Conservation (phyloP, 306 rosid species). For the Trifolium subterraneum region DNA sequence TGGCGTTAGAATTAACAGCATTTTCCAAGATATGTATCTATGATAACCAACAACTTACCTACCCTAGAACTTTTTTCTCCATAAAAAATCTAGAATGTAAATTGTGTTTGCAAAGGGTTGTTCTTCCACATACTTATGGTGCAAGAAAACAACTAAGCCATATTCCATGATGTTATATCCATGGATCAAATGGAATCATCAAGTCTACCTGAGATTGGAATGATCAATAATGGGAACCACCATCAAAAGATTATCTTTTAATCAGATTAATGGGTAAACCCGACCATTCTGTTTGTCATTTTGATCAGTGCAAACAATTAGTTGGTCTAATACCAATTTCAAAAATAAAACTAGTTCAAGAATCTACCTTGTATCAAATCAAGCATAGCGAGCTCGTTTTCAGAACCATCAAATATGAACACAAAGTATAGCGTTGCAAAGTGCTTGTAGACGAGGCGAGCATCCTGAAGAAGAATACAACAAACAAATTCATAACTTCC, state of each 20-base stretch:
- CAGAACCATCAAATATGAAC: conserved; percentile 85
- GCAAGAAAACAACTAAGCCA: conserved; percentile 12
- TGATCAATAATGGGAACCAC: neutral
- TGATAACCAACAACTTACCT: neutral
- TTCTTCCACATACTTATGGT: neutral
- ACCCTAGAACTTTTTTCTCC: neutral
- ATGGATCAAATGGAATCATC: neutral
- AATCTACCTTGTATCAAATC: conserved; percentile 90
- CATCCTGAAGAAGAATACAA: conserved; percentile 64
- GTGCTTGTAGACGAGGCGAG: conserved; percentile 92
- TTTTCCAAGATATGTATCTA: neutral
- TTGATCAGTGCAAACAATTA: neutral
- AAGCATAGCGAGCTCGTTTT: conserved; percentile 97
- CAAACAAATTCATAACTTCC: conserved; percentile 19
- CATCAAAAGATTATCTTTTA: neutral
- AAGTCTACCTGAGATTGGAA: neutral
- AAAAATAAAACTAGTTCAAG: neutral
- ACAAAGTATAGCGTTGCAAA: conserved; percentile 89
- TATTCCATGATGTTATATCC: neutral
- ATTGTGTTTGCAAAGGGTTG: neutral
- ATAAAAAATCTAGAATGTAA: neutral
- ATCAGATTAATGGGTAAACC: conserved; percentile 5
- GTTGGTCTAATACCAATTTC: neutral
- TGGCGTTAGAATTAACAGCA: neutral
- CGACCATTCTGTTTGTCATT: neutral